Conservation (phyloP, 2,329 filamentous ascomycete genomes). For the Fusarium sp. region DNA sequence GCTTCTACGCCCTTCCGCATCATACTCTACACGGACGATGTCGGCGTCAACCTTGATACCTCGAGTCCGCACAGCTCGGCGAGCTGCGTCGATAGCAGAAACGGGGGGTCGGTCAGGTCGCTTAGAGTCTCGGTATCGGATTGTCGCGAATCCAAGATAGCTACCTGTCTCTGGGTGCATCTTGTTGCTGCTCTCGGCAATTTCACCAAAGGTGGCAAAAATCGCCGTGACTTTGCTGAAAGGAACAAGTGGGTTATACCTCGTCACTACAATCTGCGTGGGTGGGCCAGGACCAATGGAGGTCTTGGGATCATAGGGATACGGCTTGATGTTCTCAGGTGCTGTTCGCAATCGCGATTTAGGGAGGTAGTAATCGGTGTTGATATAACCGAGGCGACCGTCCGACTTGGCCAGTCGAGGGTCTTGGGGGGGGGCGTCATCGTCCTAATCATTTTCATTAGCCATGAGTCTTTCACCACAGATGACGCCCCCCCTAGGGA, state of each 20-base stretch:
- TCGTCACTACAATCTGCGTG: conserved; percentile 90
- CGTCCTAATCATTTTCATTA: conserved; percentile 76
- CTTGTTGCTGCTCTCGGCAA: conserved; percentile 91
- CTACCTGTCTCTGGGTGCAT: conserved; percentile 95
- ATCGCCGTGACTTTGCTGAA: conserved; percentile 81
- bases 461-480: conserved; percentile 63
- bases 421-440: conserved; percentile 83
- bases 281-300: conserved; percentile 91
- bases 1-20: conserved; percentile 88
- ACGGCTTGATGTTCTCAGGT: conserved; percentile 84
- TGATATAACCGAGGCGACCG: conserved; percentile 74
- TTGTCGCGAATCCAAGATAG: conserved; percentile 92
- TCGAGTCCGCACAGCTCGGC: conserved; percentile 79
- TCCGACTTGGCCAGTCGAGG: conserved; percentile 78
- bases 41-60: conserved; percentile 83
- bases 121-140: conserved; percentile 84
- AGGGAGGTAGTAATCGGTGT: conserved; percentile 75
- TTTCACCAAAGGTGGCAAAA: conserved; percentile 86
- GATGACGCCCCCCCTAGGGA: conserved; percentile 70
- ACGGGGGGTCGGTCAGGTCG: conserved; percentile 57
- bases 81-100: conserved; percentile 83
- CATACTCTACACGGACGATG: conserved; percentile 84
- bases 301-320: conserved; percentile 82
- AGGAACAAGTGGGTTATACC: conserved; percentile 91
- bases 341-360: conserved; percentile 78